A percentile compares a stretch with the other conserved stretches of the same genome.
phyloP scores from a whole-genome alignment of 1,284 basidiomycete species.

The Exsudoporus floridanus region DNA sequence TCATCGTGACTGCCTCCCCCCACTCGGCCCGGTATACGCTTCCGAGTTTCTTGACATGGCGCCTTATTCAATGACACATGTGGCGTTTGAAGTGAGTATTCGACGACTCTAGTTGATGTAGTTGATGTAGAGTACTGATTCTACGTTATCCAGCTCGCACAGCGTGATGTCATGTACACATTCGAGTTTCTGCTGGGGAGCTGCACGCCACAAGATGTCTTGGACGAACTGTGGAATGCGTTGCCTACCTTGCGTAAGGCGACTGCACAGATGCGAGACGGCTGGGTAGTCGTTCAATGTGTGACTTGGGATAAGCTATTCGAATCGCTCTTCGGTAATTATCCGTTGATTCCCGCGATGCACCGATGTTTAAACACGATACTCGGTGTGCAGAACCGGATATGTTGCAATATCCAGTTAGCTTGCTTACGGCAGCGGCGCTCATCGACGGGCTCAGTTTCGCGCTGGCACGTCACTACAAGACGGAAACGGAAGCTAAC shows the following conservation, averaged over 20 bases:
- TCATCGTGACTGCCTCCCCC: slow-evolving; percentile 60
- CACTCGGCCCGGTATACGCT: slow-evolving; percentile 51
- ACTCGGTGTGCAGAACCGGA: slow-evolving; percentile 43
- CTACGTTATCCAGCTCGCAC: slow-evolving; percentile 43
- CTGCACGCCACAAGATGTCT: slow-evolving; percentile 53
- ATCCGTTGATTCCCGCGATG: not conserved
- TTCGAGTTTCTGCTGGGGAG: slow-evolving; percentile 50
- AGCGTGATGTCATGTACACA: slow-evolving; percentile 53
- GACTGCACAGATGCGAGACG: slow-evolving; percentile 28
- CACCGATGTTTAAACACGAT: not conserved
- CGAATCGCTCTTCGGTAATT: slow-evolving; percentile 45
- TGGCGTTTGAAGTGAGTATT: slow-evolving; percentile 50
- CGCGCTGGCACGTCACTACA: slow-evolving; percentile 39
- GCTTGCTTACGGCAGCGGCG: slow-evolving; percentile 50
- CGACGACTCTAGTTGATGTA: not conserved
- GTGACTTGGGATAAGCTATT: slow-evolving; percentile 53
- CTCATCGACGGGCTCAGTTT: slow-evolving; percentile 45
- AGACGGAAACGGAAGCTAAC: slow-evolving; percentile 31
- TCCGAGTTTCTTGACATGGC: slow-evolving; percentile 50
- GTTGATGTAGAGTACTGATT: slow-evolving; percentile 4
- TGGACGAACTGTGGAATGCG: slow-evolving; percentile 58
- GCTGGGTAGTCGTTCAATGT: slow-evolving; percentile 46
- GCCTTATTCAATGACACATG: slow-evolving; percentile 43
- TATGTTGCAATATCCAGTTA: slow-evolving; percentile 49
- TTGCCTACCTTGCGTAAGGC: slow-evolving; percentile 49